These are phyloP conservation scores for Aspergillus olivimuriae DNA, from an alignment of 495 filamentous ascomycete genomes.

Conservation along the genomic window DNA sequence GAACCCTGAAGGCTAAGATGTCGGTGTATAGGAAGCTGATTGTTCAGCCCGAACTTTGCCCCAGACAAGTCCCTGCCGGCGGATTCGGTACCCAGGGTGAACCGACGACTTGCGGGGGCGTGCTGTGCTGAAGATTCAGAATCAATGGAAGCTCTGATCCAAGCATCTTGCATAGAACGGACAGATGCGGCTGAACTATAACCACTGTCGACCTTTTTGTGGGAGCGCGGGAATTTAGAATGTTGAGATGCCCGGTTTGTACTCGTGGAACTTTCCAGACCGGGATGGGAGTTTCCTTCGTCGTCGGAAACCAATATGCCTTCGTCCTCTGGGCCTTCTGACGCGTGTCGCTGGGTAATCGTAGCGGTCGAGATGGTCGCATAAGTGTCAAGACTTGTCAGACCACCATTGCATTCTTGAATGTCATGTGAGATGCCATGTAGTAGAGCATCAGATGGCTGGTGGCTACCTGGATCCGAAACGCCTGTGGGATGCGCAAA, in stretches of 20 bases:
- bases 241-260: conserved; percentile 1
- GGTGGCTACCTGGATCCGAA: too few relatives aligned
- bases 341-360: not conserved
- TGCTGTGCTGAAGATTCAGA: conserved; percentile 21
- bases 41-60: not conserved
- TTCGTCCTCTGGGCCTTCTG: conserved; percentile 18
- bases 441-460: too few relatives aligned
- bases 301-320: conserved; percentile 23
- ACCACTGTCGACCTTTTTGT: conserved; percentile 36
- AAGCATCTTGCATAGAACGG: conserved; percentile 22
- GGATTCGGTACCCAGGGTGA: conserved; percentile 5
- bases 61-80: conserved; percentile 5
- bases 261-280: conserved; percentile 1
- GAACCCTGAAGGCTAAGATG: conserved; percentile 18
- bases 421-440: too few relatives aligned
- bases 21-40: conserved; percentile 12
- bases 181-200: conserved; percentile 37
- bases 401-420: too few relatives aligned
- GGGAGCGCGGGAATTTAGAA: conserved; percentile 16
- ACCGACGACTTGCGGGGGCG: conserved; percentile 5
- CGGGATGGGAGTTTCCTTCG: conserved; percentile 1
- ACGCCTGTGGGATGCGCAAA: too few relatives aligned
- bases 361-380: conserved; percentile 2
- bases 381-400: too few relatives aligned
- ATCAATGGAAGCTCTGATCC: conserved; percentile 20